These are phyloP conservation scores for Hansenula anomala DNA, from an alignment of 1,139 yeast species.

Conservation along the genomic window DNA sequence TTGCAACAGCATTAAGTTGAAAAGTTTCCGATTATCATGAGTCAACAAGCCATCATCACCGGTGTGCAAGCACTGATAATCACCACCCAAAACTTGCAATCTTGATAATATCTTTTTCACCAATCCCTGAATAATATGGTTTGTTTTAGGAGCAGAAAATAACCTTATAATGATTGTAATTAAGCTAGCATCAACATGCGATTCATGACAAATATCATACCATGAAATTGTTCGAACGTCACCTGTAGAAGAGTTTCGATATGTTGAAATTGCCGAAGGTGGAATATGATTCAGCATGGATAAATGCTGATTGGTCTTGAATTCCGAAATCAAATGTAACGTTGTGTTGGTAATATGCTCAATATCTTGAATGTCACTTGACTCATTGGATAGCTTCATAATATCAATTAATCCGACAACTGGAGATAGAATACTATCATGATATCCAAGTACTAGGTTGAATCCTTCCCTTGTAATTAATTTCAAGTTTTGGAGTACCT, in stretches of 20 bases:
- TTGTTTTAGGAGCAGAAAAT: constrained; percentile 41
- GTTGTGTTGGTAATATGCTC: background rate
- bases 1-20: constrained; percentile 26
- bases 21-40: constrained; percentile 1
- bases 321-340: background rate
- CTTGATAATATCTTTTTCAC: constrained; percentile 25
- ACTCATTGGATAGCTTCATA: background rate
- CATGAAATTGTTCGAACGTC: constrained; percentile 44
- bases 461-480: constrained; percentile 14
- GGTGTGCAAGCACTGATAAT: background rate
- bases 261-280: constrained; percentile 5
- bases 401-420: constrained; percentile 9
- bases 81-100: background rate
- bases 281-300: constrained; percentile 1
- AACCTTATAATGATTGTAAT: constrained; percentile 41
- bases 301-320: constrained; percentile 1
- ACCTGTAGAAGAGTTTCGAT: constrained; percentile 7
- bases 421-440: constrained; percentile 8
- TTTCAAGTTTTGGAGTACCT: constrained; percentile 6
- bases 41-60: no score
- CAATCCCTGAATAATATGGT: constrained; percentile 45
- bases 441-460: constrained; percentile 15
- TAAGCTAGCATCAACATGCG: constrained; percentile 44
- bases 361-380: background rate
- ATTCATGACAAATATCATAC: constrained; percentile 59